Percentiles rank a stretch among this genome's conserved stretches.
Conservation (phyloP, 352 stramenopile genomes). For the Blastocystis hominis region DNA sequence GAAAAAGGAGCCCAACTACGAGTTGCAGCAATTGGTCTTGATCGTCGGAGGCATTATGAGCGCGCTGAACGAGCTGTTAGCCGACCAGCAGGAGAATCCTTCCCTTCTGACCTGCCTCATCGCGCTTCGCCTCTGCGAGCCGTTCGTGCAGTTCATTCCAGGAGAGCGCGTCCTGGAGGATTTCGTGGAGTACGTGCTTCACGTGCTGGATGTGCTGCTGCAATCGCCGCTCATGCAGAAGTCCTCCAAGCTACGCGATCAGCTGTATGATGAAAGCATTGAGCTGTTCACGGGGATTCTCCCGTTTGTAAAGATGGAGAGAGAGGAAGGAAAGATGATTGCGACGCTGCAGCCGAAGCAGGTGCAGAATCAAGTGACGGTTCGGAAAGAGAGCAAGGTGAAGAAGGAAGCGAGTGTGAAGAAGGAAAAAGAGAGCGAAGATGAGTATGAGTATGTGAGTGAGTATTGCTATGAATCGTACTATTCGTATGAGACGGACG, state of each 20-base stretch:
- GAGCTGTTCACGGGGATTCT: background rate
- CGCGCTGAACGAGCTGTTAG: background rate
- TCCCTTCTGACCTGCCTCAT: background rate
- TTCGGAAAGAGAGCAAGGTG: background rate
- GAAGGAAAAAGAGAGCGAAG: background rate
- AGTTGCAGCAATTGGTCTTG: constrained; percentile 14
- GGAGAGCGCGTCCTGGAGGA: background rate
- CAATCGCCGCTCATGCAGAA: background rate
- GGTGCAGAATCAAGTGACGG: no score
- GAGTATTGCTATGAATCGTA: constrained; percentile 40
- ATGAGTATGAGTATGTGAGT: background rate
- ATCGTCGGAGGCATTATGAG: constrained; percentile 13
- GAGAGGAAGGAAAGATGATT: background rate
- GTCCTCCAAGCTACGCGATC: background rate
- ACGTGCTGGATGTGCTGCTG: background rate
- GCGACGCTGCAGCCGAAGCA: background rate
- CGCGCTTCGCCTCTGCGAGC: background rate
- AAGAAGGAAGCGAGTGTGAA: background rate
- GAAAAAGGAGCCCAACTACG: background rate
- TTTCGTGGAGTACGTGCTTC: constrained; percentile 38
- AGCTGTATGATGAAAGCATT: background rate
- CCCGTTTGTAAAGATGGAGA: background rate
- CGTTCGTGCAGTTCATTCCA: constrained; percentile 6
- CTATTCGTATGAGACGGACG: constrained; percentile 30
- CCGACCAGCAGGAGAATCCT: background rate